Percentiles rank a stretch among this genome's conserved stretches.
phyloP scores from a whole-genome alignment of 1,284 basidiomycete species.

The Thecaphora frezii region DNA sequence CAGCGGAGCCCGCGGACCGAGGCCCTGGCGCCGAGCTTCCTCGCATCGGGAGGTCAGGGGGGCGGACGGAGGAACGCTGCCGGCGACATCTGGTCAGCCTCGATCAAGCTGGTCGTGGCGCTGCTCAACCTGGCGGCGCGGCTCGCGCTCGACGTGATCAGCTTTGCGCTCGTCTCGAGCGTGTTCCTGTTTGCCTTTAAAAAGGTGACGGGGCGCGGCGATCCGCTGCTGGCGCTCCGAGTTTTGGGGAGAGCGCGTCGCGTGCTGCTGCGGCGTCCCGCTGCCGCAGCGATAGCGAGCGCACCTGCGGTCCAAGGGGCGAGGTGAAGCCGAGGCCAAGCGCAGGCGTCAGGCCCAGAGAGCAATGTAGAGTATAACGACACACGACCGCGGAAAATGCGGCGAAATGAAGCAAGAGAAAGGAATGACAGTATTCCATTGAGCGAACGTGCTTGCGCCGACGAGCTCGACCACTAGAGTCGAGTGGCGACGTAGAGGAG shows the following conservation, averaged over 20 bases:
- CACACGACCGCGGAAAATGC: too few relatives aligned
- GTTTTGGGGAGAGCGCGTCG: constrained; percentile 23
- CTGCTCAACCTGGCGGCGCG: constrained; percentile 42
- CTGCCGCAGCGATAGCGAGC: neutral
- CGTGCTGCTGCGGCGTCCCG: constrained; percentile 8
- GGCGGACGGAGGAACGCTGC: constrained; percentile 13
- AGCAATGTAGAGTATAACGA: too few relatives aligned
- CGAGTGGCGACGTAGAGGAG: too few relatives aligned
- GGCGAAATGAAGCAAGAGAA: too few relatives aligned
- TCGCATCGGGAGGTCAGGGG: constrained; percentile 13
- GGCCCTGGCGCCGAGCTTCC: constrained; percentile 29
- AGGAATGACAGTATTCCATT: neutral
- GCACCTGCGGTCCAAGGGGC: too few relatives aligned
- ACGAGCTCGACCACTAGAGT: too few relatives aligned
- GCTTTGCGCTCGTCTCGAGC: constrained; percentile 40
- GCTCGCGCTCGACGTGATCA: constrained; percentile 47
- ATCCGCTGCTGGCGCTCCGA: constrained; percentile 44
- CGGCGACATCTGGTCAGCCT: constrained; percentile 20
- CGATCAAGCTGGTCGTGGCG: constrained; percentile 27
- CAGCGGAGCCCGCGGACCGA: constrained; percentile 17
- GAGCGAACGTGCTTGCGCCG: too few relatives aligned
- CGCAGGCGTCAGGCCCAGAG: too few relatives aligned
- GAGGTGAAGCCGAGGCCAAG: too few relatives aligned
- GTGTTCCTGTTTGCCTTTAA: constrained; percentile 37
- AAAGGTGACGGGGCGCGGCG: constrained; percentile 45